Evolutionary conservation across 768 basidiomycete genomes (phyloP).

Genomic region (Mycena polygramma): DNA sequence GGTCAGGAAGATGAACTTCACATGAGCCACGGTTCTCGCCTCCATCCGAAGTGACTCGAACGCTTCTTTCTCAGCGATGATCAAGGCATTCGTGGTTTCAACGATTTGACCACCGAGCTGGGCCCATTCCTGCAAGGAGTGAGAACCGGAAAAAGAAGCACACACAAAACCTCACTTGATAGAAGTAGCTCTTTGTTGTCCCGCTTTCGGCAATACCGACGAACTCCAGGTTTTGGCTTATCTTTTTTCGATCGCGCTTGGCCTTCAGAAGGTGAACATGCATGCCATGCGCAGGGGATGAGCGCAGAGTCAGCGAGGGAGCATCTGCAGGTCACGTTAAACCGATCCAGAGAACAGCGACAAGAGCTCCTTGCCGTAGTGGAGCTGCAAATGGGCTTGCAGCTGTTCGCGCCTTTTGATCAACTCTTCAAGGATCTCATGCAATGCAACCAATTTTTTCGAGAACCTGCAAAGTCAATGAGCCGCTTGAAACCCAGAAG

Average conservation of each 20-base stretch:
- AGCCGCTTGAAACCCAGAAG: slow-evolving; percentile 1
- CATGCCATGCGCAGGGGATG: slow-evolving; percentile 76
- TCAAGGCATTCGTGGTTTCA: slow-evolving; percentile 66
- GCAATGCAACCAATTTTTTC: slow-evolving; percentile 60
- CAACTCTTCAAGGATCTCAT: slow-evolving; percentile 60
- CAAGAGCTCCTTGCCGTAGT: slow-evolving; percentile 61
- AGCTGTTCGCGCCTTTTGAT: slow-evolving; percentile 62
- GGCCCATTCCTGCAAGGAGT: slow-evolving; percentile 73
- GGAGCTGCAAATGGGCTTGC: slow-evolving; percentile 65
- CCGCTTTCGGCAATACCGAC: slow-evolving; percentile 70
- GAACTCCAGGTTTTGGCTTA: slow-evolving; percentile 65
- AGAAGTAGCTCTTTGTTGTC: slow-evolving; percentile 78
- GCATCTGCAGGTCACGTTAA: slow-evolving; percentile 59
- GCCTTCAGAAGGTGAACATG: slow-evolving; percentile 78
- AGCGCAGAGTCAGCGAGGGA: slow-evolving; percentile 80
- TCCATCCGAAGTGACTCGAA: slow-evolving; percentile 78
- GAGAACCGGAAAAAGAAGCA: background rate
- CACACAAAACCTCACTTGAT: slow-evolving; percentile 56
- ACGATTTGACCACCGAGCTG: slow-evolving; percentile 77
- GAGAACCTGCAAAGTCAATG: slow-evolving; percentile 69
- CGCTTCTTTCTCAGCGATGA: slow-evolving; percentile 75
- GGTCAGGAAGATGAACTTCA: slow-evolving; percentile 10
- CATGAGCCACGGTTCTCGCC: slow-evolving; percentile 41
- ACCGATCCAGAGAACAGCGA: background rate
- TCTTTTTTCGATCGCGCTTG: slow-evolving; percentile 69